Evolutionary conservation across 257 asterid genomes (phyloP).

Genomic region (Catharanthus roseus): DNA sequence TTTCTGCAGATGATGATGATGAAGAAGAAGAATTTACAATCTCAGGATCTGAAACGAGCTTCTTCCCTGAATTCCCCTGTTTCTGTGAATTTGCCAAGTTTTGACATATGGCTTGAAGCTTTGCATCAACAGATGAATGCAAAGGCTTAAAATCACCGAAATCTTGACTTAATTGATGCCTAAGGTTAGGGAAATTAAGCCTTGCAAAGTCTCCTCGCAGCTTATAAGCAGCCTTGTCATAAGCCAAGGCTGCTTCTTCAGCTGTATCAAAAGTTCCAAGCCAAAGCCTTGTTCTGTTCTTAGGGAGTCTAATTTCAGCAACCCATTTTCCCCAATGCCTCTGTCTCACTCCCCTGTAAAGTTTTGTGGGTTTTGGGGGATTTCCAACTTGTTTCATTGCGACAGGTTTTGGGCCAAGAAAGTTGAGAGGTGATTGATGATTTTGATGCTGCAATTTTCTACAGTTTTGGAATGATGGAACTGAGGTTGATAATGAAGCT

Average conservation of each 20-base stretch:
- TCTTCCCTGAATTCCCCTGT: slow-evolving; percentile 32
- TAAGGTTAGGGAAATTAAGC: slow-evolving; percentile 70
- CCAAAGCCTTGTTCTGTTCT: slow-evolving; percentile 84
- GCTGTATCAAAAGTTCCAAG: slow-evolving; percentile 90
- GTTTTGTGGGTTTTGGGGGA: slow-evolving; percentile 51
- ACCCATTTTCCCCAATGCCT: slow-evolving; percentile 98
- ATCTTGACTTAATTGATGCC: slow-evolving; percentile 47
- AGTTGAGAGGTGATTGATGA: slow-evolving; percentile 23
- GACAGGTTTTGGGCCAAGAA: slow-evolving; percentile 52
- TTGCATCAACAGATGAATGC: slow-evolving; percentile 71
- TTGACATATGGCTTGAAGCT: slow-evolving; percentile 68
- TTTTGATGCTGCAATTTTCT: slow-evolving; percentile 22
- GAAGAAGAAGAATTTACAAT: background rate
- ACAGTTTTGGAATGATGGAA: slow-evolving; percentile 8
- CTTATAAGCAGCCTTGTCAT: slow-evolving; percentile 81
- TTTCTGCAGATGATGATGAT: background rate
- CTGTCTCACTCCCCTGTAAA: slow-evolving; percentile 87
- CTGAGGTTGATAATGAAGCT: slow-evolving; percentile 18
- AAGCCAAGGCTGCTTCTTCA: slow-evolving; percentile 85
- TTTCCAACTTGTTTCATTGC: slow-evolving; percentile 55
- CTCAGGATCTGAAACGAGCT: background rate
- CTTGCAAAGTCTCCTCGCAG: slow-evolving; percentile 78
- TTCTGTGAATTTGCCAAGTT: slow-evolving; percentile 44
- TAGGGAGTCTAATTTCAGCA: slow-evolving; percentile 86
- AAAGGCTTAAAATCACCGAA: slow-evolving; percentile 50